Evolutionary conservation across 768 basidiomycete species (phyloP).

Genomic region (Kwoniella shandongensis): DNA sequence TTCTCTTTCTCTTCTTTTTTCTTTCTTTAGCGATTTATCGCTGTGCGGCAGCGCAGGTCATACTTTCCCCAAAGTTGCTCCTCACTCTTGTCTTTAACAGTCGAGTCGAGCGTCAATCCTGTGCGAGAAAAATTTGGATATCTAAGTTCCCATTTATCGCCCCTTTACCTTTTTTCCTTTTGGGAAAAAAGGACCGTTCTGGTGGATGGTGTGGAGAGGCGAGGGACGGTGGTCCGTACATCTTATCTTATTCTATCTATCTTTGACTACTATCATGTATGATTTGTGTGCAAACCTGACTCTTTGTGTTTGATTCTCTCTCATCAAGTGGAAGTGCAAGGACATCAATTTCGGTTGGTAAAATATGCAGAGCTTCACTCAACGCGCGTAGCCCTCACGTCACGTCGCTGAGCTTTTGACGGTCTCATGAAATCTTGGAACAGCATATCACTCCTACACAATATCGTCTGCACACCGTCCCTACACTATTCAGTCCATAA

Average conservation of each 20-base stretch:
- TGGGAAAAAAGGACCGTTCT: background rate
- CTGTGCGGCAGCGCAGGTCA: slow-evolving; percentile 34
- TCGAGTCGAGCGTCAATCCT: slow-evolving; percentile 44
- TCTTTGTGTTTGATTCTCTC: too few relatives aligned
- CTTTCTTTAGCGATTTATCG: slow-evolving; percentile 7
- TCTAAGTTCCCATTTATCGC: slow-evolving; percentile 35
- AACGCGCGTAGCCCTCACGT: too few relatives aligned
- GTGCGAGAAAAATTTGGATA: slow-evolving; percentile 25
- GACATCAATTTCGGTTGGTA: too few relatives aligned
- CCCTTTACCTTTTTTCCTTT: slow-evolving; percentile 1
- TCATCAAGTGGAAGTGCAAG: too few relatives aligned
- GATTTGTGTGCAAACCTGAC: too few relatives aligned
- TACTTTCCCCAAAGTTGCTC: slow-evolving; percentile 39
- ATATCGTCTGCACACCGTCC: too few relatives aligned
- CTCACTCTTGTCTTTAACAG: slow-evolving; percentile 11
- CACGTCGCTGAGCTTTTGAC: too few relatives aligned
- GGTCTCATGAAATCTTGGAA: too few relatives aligned
- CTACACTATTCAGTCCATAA: too few relatives aligned
- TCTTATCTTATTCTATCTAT: background rate
- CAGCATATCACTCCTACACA: too few relatives aligned
- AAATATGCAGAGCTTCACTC: too few relatives aligned
- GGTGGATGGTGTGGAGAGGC: slow-evolving; percentile 7
- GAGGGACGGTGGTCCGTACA: slow-evolving; percentile 30
- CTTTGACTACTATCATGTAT: background rate
- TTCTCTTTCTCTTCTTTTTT: background rate